Conservation (phyloP, 352 stramenopile genomes). For the Globisporangium heterothallicum region DNA sequence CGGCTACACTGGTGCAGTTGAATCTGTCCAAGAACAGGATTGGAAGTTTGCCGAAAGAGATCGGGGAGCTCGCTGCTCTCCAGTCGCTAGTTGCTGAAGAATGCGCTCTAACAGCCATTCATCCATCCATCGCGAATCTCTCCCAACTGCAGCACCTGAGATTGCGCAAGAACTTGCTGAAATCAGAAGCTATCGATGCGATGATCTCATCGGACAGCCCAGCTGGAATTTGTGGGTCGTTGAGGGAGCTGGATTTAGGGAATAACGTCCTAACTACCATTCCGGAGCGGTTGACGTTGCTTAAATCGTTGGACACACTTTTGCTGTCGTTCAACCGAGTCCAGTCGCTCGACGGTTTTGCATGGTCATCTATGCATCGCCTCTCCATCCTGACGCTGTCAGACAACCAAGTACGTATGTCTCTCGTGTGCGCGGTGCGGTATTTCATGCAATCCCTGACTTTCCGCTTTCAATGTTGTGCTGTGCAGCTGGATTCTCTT, state of each 20-base stretch:
- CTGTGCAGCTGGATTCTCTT: conserved; percentile 47
- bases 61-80: conserved; percentile 49
- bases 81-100: conserved; percentile 69
- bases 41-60: conserved; percentile 27
- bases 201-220: conserved; percentile 25
- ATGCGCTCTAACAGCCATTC: conserved; percentile 46
- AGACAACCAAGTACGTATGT: conserved; percentile 52
- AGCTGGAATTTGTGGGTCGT: conserved; percentile 28
- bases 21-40: conserved; percentile 75
- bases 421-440: not conserved
- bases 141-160: conserved; percentile 50
- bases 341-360: conserved; percentile 40
- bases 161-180: conserved; percentile 75
- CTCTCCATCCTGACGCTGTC: conserved; percentile 60
- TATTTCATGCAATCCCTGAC: not conserved
- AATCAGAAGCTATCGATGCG: conserved; percentile 35
- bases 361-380: conserved; percentile 51
- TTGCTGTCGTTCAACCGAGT: conserved; percentile 70
- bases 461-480: not conserved
- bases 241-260: conserved; percentile 71
- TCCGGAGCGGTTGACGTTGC: conserved; percentile 30
- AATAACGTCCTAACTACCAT: conserved; percentile 60
- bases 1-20: conserved; percentile 47
- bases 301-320: conserved; percentile 58
- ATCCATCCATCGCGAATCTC: conserved; percentile 47